Base-by-base conservation (phyloP, 208 protist species). In the Acanthamoeba triangularis region DNA sequence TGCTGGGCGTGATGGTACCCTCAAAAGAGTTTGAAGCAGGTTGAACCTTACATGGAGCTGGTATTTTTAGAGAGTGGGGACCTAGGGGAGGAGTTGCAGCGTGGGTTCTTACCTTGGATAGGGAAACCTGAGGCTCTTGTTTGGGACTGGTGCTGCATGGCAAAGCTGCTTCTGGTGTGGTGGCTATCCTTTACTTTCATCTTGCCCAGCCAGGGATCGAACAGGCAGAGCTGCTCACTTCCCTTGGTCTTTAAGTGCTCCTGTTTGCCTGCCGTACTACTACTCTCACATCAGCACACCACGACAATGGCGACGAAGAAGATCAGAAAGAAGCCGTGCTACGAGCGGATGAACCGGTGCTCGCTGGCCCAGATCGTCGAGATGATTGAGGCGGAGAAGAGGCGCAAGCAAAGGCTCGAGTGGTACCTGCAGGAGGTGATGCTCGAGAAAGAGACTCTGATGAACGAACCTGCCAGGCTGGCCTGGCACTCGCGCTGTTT, bases 391-490 rank as follows among this genome's bases (percentile, higher is more conserved):
- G 76, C 18, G 4, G 76, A 84, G 76, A 47, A 54, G 47, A 52
- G 30, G 37, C 35, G 76, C 35, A 84, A 84, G 76, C 41, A 84
- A 18, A 28, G 76, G 76, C 76, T 84, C 41, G 76, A 84, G 37
- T 84, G 76, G 76, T 84, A 84, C 37, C 76, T 84, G 0, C 20
- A 35, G 41, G 28, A 84, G 37, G 76, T 84, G 20, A n/a, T 84
- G 47, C n/a, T 84, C 23, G 76, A 84, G 76, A 84, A 84, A 25
- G 41, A 84, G 37, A 28, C 35, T 10, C 76, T 84, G 11, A 1
- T 72, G n/a, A 35, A 72, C 23, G 63, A 72, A 72, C 6, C 8
- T 0, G 63, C 30, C 30, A 35, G 0, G 6, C 4, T 35, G 8
- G 0, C 63, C 2, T 72, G 63, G 63, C 63, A 8, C 10, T n/a